Evolutionary conservation across 805 yeast genomes (phyloP), one percentile per base, ranked within the genome.

Genomic region (Candida stauntonica): DNA sequence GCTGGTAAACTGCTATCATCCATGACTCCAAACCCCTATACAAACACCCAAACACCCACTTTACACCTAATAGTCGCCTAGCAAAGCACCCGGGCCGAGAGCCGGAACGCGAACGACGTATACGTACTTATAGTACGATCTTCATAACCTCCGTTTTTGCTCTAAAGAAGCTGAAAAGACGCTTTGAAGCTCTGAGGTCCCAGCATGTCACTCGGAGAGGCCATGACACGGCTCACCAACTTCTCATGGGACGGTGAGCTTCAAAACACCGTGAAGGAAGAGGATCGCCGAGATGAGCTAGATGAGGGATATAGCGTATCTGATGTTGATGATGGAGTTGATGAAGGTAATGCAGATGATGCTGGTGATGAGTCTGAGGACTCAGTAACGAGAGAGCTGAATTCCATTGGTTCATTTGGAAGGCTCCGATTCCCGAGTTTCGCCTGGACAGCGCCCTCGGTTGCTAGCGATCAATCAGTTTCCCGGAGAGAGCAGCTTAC

Each of bases 351-450:
- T 12, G 46, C 31, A 26, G 47, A 29, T 29, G 45, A n/a, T 42
- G 36, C n/a, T 35, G 15, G 14, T 11, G 38, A 26, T n/a, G 15
- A n/a, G 13, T 26, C 28, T 17, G 39, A 62, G 11, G 54, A 61
- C 11, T 68, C 73, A 0, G 46, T 75, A 24, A 63, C 74, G 0
- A 63, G 60, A 17, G 75, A 74, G 8, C 55, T 77, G 35, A 77
- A 77, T 37, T 72, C 66, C 43, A 71, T 78, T 14, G 84, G 84
- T 0, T 51, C 63, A 21, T 54, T 48, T 52, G 21, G 48, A 4
- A 21, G 46, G 5, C 29, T 57, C 12, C 39, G 46, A 16, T 24
- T 54, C 17, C 55, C 59, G 5, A 46, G 35, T 18, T 48, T 55
- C 33, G 44, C 55, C 46, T 40, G 46, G 39, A 26, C 39, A 7